Percentiles rank a stretch among this genome's conserved stretches.
Evolutionary conservation across 805 yeast genomes (phyloP).

Genomic region (Kazachstania taianensis): DNA sequence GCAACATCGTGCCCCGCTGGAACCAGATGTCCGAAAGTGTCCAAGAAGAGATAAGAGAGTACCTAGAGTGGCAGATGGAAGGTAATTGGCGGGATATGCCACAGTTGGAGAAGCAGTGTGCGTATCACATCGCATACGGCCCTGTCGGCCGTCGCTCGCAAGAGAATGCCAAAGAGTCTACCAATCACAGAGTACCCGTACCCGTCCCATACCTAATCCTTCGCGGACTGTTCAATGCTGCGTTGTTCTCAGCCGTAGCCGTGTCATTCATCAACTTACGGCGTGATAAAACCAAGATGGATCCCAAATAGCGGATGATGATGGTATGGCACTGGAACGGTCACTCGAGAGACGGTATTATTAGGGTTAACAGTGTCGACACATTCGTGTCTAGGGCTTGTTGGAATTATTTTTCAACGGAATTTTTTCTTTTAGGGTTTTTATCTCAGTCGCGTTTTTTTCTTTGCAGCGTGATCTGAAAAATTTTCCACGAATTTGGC

Average conservation of each 20-base stretch:
- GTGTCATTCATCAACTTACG: slow-evolving; percentile 7
- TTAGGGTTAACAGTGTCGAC: too few species aligned
- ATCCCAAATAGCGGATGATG: too few species aligned
- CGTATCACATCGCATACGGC: slow-evolving; percentile 32
- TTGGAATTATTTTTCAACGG: too few species aligned
- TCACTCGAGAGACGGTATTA: too few species aligned
- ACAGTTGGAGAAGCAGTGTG: slow-evolving; percentile 21
- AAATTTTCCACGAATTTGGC: too few species aligned
- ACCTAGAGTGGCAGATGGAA: slow-evolving; percentile 26
- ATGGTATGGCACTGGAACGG: too few species aligned
- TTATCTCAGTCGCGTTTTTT: too few species aligned
- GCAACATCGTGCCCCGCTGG: slow-evolving; percentile 27
- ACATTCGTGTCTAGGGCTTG: too few species aligned
- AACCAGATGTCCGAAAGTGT: slow-evolving; percentile 24
- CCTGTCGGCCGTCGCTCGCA: slow-evolving; percentile 31
- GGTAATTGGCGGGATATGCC: slow-evolving; percentile 28
- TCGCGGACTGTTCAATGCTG: slow-evolving; percentile 17
- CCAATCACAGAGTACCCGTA: slow-evolving; percentile 1
- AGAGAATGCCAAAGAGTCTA: background rate
- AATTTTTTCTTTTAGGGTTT: too few species aligned
- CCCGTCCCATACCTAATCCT: slow-evolving; percentile 10
- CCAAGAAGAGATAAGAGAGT: slow-evolving; percentile 31
- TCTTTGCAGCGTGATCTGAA: too few species aligned
- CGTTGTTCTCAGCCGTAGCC: slow-evolving; percentile 14
- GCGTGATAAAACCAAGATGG: too few species aligned